Conservation (phyloP, 768 basidiomycete genomes). For the Trametes punicea region DNA sequence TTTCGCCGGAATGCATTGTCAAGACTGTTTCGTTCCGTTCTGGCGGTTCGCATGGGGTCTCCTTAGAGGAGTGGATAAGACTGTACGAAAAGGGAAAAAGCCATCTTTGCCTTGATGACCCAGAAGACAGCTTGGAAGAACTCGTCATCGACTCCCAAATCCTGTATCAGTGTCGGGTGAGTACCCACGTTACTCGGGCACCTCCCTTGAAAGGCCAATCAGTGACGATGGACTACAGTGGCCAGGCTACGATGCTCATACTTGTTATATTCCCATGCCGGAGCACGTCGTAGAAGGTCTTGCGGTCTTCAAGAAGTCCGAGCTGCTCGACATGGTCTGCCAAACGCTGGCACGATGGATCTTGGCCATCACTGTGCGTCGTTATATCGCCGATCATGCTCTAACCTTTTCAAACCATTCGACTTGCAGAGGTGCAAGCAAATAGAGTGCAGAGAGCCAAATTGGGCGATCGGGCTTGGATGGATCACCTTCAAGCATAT, state of each 20-base stretch:
- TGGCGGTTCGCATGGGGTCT: neutral
- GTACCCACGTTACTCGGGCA: neutral
- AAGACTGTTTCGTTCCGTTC: neutral
- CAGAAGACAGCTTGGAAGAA: conserved; percentile 6
- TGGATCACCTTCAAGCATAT: conserved; percentile 15
- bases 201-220: neutral
- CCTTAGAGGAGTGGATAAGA: conserved; percentile 3
- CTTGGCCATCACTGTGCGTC: conserved; percentile 1
- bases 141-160: neutral
- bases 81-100: conserved; percentile 3
- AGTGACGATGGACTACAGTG: conserved; percentile 4
- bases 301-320: neutral
- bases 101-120: neutral
- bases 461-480: conserved; percentile 12
- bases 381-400: neutral
- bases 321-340: conserved; percentile 16
- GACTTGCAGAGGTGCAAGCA: conserved; percentile 1
- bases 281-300: neutral
- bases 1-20: neutral
- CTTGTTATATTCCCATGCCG: conserved; percentile 5
- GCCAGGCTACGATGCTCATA: conserved; percentile 14
- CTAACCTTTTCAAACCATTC: neutral
- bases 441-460: conserved; percentile 2
- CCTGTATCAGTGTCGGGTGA: conserved; percentile 12
- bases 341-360: conserved; percentile 8